These are phyloP conservation scores for Sherardia arvensis DNA, from an alignment of 257 asterid genomes.

Conservation along the genomic window DNA sequence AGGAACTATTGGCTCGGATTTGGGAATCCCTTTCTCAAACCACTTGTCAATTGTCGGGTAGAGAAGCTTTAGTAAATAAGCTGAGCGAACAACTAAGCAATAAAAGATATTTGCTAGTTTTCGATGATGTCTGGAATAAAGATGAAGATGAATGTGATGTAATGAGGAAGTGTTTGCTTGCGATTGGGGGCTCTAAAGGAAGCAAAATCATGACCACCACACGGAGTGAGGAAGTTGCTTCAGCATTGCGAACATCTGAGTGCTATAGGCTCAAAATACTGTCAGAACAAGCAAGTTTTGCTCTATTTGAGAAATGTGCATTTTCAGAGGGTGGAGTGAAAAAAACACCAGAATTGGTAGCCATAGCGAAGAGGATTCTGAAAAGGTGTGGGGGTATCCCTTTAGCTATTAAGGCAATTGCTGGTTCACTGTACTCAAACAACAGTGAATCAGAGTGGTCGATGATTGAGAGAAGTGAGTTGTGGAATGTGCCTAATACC, in stretches of 20 bases:
- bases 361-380: conserved; percentile 11
- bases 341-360: conserved; percentile 5
- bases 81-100: not conserved
- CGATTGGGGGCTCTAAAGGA: conserved; percentile 13
- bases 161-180: conserved; percentile 8
- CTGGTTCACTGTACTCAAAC: conserved; percentile 14
- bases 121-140: conserved; percentile 21
- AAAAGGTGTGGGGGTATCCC: conserved; percentile 28
- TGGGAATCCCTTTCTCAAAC: conserved; percentile 2
- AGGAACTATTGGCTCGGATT: conserved; percentile 6
- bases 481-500: not conserved
- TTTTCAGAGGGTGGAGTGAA: conserved; percentile 9
- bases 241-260: not conserved
- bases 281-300: conserved; percentile 16
- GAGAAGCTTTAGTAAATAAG: conserved; percentile 13
- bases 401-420: conserved; percentile 22
- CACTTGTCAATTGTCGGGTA: not conserved
- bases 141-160: conserved; percentile 6
- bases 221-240: conserved; percentile 3
- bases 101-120: conserved; percentile 14
- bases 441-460: conserved; percentile 17
- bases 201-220: conserved; percentile 19
- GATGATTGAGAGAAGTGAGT: not conserved
- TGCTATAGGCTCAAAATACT: conserved; percentile 7
- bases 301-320: conserved; percentile 16